Conservation (phyloP, 148 eudicot genomes). For the Nyssa sinensis region DNA sequence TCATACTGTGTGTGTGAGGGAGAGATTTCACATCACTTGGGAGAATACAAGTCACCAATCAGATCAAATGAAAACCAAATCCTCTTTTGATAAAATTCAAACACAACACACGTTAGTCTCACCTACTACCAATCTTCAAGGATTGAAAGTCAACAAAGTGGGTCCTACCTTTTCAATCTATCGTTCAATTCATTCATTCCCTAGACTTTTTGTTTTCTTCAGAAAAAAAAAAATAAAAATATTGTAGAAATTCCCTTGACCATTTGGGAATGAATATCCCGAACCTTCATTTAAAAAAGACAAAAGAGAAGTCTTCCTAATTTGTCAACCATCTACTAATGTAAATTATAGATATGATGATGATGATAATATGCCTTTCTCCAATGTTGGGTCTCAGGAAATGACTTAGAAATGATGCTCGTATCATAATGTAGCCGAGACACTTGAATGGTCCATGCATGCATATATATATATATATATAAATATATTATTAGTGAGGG, state of each 20-base stretch:
- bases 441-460: background rate
- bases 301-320: too few relatives aligned
- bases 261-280: background rate
- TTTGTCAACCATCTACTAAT: background rate
- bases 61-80: background rate
- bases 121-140: conserved; percentile 3
- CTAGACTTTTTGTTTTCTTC: background rate
- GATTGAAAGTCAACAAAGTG: background rate
- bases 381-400: background rate
- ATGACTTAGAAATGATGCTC: conserved; percentile 4
- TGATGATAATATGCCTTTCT: background rate
- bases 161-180: background rate
- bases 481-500: too few relatives aligned
- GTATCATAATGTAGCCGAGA: background rate
- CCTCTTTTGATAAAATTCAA: background rate
- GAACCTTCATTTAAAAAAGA: background rate
- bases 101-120: background rate
- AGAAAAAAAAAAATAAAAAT: too few relatives aligned
- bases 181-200: background rate
- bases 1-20: too few relatives aligned
- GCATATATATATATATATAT: too few relatives aligned
- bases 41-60: background rate
- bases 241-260: background rate
- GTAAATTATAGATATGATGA: background rate
- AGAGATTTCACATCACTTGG: background rate